Evolutionary conservation across 2,329 filamentous ascomycete species (phyloP), one percentile per base, ranked within the genome.

Genomic region (Beauveria brongniartii): DNA sequence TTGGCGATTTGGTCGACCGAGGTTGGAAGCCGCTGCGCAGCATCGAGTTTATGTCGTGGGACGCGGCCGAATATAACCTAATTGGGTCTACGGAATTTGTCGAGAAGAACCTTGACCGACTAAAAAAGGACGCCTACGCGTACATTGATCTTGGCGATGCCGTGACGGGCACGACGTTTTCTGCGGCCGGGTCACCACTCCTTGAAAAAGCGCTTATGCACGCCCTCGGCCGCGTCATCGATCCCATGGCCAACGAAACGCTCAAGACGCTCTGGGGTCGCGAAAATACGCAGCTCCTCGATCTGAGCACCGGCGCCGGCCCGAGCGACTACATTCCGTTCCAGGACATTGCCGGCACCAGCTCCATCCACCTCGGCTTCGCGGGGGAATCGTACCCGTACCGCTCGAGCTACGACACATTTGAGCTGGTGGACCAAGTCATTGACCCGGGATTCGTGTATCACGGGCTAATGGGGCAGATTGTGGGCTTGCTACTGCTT

Each of bases 11-110:
- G 18, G 80, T 87, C 24, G 74, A 80, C 18, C 83, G 86, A 61
- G 93, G 92, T 58, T 99, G 94, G 94, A 83, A 90, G 28, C 94
- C 94, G 1, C 79, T 96, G 18, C 88, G 94, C n/a, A 95, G 91
- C 3, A 96, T 99, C 65, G 90, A 96, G 72, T 97, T 99, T 73
- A 92, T 92, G 69, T 96, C 91, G 40, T 99, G 94, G 94, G 94
- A 99, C 72, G 94, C 85, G 4, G 88, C 88, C 67, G 91, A 93
- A 73, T 97, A 96, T 77, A 97, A 97, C 73, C 78, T 94, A 51
- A 90, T 96, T 62, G 94, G 94, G 9, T 96, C 91, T 12, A 97
- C 94, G 1, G 94, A 99, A 72, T 93, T 89, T 69, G 94, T 99
- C 51, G 94, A 99, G 75, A 88, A 89, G 52, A 87, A 93, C 66